phyloP scores from a whole-genome alignment of 441 rosid genomes.

The Macaranga tanarius region DNA sequence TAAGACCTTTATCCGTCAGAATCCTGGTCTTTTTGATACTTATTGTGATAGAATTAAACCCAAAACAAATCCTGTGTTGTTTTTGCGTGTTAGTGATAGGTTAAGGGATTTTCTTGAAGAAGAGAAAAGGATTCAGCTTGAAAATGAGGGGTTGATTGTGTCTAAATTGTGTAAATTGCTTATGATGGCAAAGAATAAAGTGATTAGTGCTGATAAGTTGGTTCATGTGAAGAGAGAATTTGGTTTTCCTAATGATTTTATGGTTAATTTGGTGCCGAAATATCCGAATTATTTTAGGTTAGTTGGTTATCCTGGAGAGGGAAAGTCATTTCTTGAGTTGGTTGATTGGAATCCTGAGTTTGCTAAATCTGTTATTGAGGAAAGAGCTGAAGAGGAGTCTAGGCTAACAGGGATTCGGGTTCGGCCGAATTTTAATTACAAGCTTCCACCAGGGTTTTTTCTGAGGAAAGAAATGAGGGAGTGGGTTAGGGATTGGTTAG shows the following conservation, averaged over 20 bases:
- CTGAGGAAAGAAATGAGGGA: conserved; percentile 87
- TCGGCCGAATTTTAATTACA: conserved; percentile 63
- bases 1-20: conserved; percentile 46
- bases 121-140: conserved; percentile 45
- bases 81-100: conserved; percentile 53
- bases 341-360: conserved; percentile 64
- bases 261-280: conserved; percentile 55
- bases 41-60: conserved; percentile 67
- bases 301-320: conserved; percentile 51
- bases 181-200: conserved; percentile 74
- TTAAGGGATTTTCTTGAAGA: conserved; percentile 59
- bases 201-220: conserved; percentile 58
- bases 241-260: conserved; percentile 75
- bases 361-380: conserved; percentile 54
- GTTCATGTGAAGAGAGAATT: conserved; percentile 80
- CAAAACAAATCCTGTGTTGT: conserved; percentile 52
- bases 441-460: conserved; percentile 64
- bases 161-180: conserved; percentile 70
- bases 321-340: conserved; percentile 58
- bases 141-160: conserved; percentile 57
- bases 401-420: conserved; percentile 49
- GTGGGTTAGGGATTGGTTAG: conserved; percentile 88
- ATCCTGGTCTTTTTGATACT: conserved; percentile 54
- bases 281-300: conserved; percentile 62
- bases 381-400: conserved; percentile 57